Evolutionary conservation across 1,284 basidiomycete genomes (phyloP).

Genomic region (Pholiota adiposa): DNA sequence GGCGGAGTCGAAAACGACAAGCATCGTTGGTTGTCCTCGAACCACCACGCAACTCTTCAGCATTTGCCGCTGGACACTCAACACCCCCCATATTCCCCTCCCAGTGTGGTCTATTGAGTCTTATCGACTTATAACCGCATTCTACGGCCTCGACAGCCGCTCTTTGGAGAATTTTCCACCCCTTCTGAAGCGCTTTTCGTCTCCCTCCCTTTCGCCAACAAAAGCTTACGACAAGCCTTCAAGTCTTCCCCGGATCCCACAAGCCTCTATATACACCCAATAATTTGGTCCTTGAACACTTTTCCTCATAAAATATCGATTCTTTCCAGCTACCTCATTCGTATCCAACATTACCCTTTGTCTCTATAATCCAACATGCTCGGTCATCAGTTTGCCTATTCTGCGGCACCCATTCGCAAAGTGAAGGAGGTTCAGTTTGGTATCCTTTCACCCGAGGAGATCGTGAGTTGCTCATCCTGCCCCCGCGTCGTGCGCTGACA

Average conservation of each 20-base stretch:
- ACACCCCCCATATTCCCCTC: slow-evolving; percentile 22
- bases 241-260: slow-evolving; percentile 23
- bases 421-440: slow-evolving; percentile 99
- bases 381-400: slow-evolving; percentile 88
- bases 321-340: slow-evolving; percentile 16
- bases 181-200: slow-evolving; percentile 31
- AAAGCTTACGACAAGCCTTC: slow-evolving; percentile 28
- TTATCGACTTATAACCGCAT: slow-evolving; percentile 19
- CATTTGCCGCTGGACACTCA: slow-evolving; percentile 23
- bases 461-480: slow-evolving; percentile 63
- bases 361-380: slow-evolving; percentile 56
- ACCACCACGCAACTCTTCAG: slow-evolving; percentile 41
- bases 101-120: slow-evolving; percentile 23
- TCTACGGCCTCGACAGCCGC: slow-evolving; percentile 26
- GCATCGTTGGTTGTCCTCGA: slow-evolving; percentile 46
- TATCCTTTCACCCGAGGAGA: slow-evolving; percentile 99
- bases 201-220: slow-evolving; percentile 26
- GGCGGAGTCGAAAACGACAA: slow-evolving; percentile 44
- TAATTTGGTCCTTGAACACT: slow-evolving; percentile 32
- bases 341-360: slow-evolving; percentile 21
- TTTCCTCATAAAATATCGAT: slow-evolving; percentile 32
- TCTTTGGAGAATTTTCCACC: slow-evolving; percentile 20
- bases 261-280: slow-evolving; percentile 25
- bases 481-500: slow-evolving; percentile 21
- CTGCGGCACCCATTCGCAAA: slow-evolving; percentile 90